phyloP scores from a whole-genome alignment of 2,329 filamentous ascomycete genomes.

The Scedosporium dehoogii region DNA sequence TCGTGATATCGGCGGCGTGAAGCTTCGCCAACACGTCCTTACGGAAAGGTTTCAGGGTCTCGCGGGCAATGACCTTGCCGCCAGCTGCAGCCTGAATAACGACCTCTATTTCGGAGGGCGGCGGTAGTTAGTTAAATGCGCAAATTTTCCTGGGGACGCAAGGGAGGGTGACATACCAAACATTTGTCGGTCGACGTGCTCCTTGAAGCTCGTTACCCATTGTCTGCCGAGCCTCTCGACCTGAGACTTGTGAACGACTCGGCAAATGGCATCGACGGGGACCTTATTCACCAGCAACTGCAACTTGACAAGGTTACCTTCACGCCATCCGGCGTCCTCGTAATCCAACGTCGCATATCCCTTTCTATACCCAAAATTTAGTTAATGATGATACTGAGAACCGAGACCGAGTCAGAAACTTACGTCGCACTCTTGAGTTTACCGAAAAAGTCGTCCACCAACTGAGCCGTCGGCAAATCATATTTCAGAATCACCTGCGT shows the following conservation, averaged over 20 bases:
- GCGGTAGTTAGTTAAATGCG: slow-evolving; percentile 6
- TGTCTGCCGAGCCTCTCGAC: slow-evolving; percentile 68
- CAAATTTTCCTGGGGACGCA: not conserved
- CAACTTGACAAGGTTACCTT: slow-evolving; percentile 74
- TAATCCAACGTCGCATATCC: slow-evolving; percentile 96
- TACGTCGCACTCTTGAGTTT: slow-evolving; percentile 81
- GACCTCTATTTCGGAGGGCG: slow-evolving; percentile 46
- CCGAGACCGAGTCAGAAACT: slow-evolving; percentile 10
- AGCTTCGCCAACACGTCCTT: slow-evolving; percentile 93
- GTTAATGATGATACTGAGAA: slow-evolving; percentile 1
- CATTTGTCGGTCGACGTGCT: slow-evolving; percentile 93
- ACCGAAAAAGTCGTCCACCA: slow-evolving; percentile 96
- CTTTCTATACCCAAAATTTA: slow-evolving; percentile 39
- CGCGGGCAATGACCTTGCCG: slow-evolving; percentile 72
- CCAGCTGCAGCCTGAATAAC: slow-evolving; percentile 88
- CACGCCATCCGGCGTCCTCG: slow-evolving; percentile 83
- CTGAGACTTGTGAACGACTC: slow-evolving; percentile 77
- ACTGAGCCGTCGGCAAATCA: slow-evolving; percentile 72
- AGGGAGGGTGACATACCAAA: slow-evolving; percentile 41
- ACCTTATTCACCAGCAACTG: slow-evolving; percentile 89
- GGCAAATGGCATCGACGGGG: slow-evolving; percentile 88
- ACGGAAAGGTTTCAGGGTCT: slow-evolving; percentile 91
- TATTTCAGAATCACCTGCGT: slow-evolving; percentile 95
- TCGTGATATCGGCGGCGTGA: slow-evolving; percentile 78
- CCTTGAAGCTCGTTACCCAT: slow-evolving; percentile 95